Evolutionary conservation across 345 rosid species (phyloP).

Genomic region (Hibiscus trionum): DNA sequence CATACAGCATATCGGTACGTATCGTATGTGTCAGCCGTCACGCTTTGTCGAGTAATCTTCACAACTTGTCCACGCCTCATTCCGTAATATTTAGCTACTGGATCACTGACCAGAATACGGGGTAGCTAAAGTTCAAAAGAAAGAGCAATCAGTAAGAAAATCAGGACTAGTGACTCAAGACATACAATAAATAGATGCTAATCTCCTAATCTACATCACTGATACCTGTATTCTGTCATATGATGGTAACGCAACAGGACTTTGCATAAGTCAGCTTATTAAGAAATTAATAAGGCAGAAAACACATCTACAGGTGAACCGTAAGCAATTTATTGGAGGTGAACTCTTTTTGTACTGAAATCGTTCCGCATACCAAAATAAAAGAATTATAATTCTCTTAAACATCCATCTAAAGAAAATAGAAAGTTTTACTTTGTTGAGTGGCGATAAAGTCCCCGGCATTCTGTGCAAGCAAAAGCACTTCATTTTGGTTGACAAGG

Average conservation of each 20-base stretch:
- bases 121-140: constrained; percentile 26
- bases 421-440: no score
- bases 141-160: background rate
- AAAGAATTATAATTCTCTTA: no score
- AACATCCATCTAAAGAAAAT: no score
- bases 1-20: constrained; percentile 38
- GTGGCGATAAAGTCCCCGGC: no score
- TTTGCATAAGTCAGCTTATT: background rate
- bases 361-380: no score
- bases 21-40: constrained; percentile 31
- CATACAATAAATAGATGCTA: background rate
- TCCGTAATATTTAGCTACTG: constrained; percentile 39
- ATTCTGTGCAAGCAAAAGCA: background rate
- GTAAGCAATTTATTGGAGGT: no score
- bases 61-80: constrained; percentile 40
- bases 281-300: background rate
- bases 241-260: background rate
- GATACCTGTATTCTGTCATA: background rate
- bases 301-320: no score
- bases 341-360: no score
- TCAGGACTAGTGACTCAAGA: background rate
- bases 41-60: constrained; percentile 35
- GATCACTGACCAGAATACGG: constrained; percentile 34
- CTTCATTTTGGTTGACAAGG: background rate
- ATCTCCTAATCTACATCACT: background rate